Percentiles rank a stretch among this genome's conserved stretches.
These are phyloP conservation scores for Corylus avellana DNA, from an alignment of 306 rosid genomes.

Conservation along the genomic window DNA sequence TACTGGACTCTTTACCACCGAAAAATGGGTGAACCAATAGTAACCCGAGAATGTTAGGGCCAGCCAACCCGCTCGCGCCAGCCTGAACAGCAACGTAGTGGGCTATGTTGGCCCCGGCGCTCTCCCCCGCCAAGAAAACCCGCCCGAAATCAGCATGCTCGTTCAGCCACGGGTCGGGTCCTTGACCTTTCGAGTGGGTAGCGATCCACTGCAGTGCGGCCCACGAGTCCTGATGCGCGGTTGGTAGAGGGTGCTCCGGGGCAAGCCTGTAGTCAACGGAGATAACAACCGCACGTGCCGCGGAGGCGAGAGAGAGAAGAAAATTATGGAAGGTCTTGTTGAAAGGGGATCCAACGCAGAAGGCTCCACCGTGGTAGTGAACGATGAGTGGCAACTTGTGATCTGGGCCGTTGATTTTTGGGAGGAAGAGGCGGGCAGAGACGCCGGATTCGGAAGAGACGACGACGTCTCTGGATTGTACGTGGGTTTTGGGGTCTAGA, in stretches of 20 bases:
- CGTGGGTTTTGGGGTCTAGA: constrained; percentile 21
- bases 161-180: constrained; percentile 35
- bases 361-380: constrained; percentile 37
- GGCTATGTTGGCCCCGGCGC: constrained; percentile 33
- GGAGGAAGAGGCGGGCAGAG: constrained; percentile 25
- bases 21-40: constrained; percentile 25
- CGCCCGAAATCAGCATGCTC: constrained; percentile 19
- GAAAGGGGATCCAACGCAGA: constrained; percentile 33
- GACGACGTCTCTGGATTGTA: constrained; percentile 25
- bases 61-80: constrained; percentile 12
- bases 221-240: constrained; percentile 28
- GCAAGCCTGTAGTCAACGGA: constrained; percentile 34
- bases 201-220: constrained; percentile 31
- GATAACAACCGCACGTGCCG: constrained; percentile 15
- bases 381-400: constrained; percentile 31
- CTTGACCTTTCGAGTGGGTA: constrained; percentile 13
- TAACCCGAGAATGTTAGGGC: constrained; percentile 5
- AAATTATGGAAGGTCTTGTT: background rate
- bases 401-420: constrained; percentile 2
- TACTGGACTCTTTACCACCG: constrained; percentile 1
- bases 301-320: constrained; percentile 6
- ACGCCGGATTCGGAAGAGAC: background rate
- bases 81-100: constrained; percentile 32
- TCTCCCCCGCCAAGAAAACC: constrained; percentile 33
- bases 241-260: constrained; percentile 32